Percentiles rank a stretch among this genome's conserved stretches.
phyloP scores from a whole-genome alignment of 2,329 filamentous ascomycete genomes.

The Colletotrichum sp. region DNA sequence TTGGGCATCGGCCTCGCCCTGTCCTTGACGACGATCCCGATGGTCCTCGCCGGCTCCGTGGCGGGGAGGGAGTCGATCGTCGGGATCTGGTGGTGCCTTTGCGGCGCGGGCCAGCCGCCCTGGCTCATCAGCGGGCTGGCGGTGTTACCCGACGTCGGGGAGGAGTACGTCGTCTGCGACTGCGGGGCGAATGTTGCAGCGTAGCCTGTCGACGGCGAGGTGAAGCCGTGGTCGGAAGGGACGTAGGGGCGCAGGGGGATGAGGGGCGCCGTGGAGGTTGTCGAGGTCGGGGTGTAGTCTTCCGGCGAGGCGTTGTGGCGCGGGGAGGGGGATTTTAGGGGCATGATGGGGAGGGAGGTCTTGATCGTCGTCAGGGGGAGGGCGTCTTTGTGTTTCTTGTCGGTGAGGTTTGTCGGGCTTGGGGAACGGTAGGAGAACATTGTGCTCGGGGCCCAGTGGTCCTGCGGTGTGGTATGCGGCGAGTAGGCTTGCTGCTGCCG shows the following conservation, averaged over 20 bases:
- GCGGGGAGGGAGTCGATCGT: not conserved
- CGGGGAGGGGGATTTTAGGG: conserved; percentile 13
- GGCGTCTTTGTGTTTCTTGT: not conserved
- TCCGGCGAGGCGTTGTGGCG: conserved; percentile 16
- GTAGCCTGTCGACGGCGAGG: conserved; percentile 20
- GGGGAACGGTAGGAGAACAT: not conserved
- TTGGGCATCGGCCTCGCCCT: not conserved
- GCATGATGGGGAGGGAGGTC: conserved; percentile 2
- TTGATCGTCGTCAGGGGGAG: conserved; percentile 13
- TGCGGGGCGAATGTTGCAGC: conserved; percentile 3
- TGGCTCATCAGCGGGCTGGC: conserved; percentile 22
- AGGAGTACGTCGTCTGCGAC: not conserved
- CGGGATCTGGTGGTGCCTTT: not conserved
- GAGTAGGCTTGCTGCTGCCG: not conserved
- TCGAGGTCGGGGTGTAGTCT: conserved; percentile 34
- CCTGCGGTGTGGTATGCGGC: not conserved
- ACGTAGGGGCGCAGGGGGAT: conserved; percentile 32
- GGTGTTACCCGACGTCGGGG: conserved; percentile 11
- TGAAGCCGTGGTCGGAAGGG: conserved; percentile 31
- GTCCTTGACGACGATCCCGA: not conserved
- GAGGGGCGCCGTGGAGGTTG: conserved; percentile 38
- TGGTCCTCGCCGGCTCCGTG: not conserved
- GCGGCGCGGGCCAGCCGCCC: conserved; percentile 13
- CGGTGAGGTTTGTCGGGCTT: not conserved
- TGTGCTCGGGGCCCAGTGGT: not conserved